phyloP scores from a whole-genome alignment of 2,329 filamentous ascomycete genomes.

The Fusarium foetens region DNA sequence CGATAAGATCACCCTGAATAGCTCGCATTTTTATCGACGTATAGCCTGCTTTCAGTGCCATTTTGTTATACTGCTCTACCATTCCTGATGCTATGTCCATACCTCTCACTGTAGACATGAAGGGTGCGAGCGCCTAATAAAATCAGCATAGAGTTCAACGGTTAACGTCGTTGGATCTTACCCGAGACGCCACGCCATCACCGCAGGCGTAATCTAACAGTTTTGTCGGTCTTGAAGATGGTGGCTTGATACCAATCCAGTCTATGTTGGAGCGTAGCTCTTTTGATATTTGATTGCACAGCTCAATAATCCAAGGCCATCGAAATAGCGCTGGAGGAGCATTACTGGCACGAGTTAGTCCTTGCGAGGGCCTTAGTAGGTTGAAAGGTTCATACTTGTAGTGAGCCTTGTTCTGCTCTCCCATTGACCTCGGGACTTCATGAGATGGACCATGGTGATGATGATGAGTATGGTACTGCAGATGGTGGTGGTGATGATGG shows the following conservation, averaged over 20 bases:
- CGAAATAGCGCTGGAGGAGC: conserved; percentile 27
- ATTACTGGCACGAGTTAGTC: conserved; percentile 18
- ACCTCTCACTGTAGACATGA: conserved; percentile 46
- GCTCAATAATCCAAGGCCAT: conserved; percentile 40
- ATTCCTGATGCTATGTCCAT: conserved; percentile 51
- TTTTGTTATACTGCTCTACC: conserved; percentile 47
- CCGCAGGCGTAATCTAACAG: conserved; percentile 50
- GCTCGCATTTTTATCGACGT: conserved; percentile 44
- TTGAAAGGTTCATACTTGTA: conserved; percentile 39
- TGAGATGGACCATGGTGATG: conserved; percentile 36
- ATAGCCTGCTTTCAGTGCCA: conserved; percentile 40
- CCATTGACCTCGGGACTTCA: conserved; percentile 20
- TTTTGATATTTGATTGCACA: conserved; percentile 41
- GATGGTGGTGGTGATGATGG: conserved; percentile 38
- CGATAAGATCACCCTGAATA: conserved; percentile 46
- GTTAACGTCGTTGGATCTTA: conserved; percentile 4
- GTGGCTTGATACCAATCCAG: conserved; percentile 41
- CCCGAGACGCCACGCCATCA: conserved; percentile 44
- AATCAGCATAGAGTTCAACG: not conserved
- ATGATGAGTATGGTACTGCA: conserved; percentile 38
- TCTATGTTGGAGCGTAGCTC: conserved; percentile 41
- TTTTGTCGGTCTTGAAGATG: conserved; percentile 13
- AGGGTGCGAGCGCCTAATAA: conserved; percentile 46
- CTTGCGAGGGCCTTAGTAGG: fast-evolving
- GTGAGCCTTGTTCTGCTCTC: conserved; percentile 42